Evolutionary conservation across 2,329 filamentous ascomycete species (phyloP).

Genomic region (Diaporthe sp.): DNA sequence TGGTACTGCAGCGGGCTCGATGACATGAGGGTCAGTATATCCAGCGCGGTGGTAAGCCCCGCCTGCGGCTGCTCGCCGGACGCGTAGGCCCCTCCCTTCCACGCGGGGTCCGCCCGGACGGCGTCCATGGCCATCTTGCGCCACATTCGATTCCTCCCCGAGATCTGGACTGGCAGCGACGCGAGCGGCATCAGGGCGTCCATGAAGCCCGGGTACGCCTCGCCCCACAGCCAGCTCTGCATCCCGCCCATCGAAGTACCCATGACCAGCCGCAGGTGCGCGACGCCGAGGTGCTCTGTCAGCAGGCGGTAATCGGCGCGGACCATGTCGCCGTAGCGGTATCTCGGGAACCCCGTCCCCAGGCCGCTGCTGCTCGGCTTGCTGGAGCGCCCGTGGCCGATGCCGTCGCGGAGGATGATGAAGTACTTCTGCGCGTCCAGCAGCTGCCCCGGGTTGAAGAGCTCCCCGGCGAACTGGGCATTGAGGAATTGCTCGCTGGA

Average conservation of each 20-base stretch:
- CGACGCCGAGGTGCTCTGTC: conserved; percentile 45
- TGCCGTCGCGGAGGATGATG: conserved; percentile 47
- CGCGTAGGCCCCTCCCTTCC: conserved; percentile 44
- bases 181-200: conserved; percentile 47
- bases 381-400: conserved; percentile 48
- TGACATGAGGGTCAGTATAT: conserved; percentile 45
- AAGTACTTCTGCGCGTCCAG: conserved; percentile 46
- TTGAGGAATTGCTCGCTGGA: conserved; percentile 44
- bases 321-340: conserved; percentile 46
- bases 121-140: conserved; percentile 47
- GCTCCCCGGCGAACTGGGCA: conserved; percentile 44
- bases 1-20: conserved; percentile 45
- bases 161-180: conserved; percentile 45
- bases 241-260: conserved; percentile 48
- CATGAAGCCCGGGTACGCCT: conserved; percentile 43
- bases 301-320: conserved; percentile 45
- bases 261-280: conserved; percentile 45
- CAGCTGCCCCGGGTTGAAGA: conserved; percentile 46
- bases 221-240: conserved; percentile 46
- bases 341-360: conserved; percentile 43
- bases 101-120: conserved; percentile 44
- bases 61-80: conserved; percentile 39
- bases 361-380: conserved; percentile 46
- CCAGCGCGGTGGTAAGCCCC: conserved; percentile 43
- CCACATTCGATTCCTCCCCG: conserved; percentile 46